Base-by-base conservation (phyloP, 2,329 filamentous ascomycete species). In the Penicillium hesseltinei region DNA sequence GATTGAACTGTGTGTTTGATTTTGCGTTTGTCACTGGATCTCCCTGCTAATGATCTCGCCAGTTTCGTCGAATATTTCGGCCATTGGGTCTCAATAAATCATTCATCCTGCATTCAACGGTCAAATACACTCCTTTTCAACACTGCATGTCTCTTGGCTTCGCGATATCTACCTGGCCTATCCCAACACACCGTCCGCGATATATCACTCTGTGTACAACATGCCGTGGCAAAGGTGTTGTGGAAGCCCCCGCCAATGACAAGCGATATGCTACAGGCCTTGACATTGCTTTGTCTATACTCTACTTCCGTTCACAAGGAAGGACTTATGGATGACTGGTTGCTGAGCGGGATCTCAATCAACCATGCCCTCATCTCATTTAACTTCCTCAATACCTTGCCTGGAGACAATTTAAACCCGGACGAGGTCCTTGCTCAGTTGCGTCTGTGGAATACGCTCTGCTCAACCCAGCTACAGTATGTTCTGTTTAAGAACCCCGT, bases 331-430 rank as follows among this genome's bases (percentile, higher is more conserved):
- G 71, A 73, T 45, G 69, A 69, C 63, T 73, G 71, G 71, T 63
- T 73, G 45, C 54, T 73, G 60, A 73, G 71, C 64, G 71, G 71
- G 56, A 70, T 71, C 59, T 70, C 71, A 33, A 71, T 73, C 50
- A 71, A 73, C 49, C 71, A 73, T 63, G 71, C 71, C 31, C 57
- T 66, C 25, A 60, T 57, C 35, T 62, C 64, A 25, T 66, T 67
- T 47, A 47, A 45, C 38, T 65, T 67, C 45, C 51, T 67, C 50
- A 63, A 62, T 39, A 54, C 38, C 19, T 25, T 40, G 10, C 56
- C 62, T 8, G 54, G 55, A 23, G 70, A 71, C 43, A 63, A 58
- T 45, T 52, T 66, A 42, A 61, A 70, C 21, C 61, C 65, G 23
- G 68, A 71, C 52, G 68, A 71, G n/a, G 66, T 67, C 53, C 61